phyloP scores from a whole-genome alignment of 2,329 filamentous ascomycete species.

The Colletotrichum tropicale region DNA sequence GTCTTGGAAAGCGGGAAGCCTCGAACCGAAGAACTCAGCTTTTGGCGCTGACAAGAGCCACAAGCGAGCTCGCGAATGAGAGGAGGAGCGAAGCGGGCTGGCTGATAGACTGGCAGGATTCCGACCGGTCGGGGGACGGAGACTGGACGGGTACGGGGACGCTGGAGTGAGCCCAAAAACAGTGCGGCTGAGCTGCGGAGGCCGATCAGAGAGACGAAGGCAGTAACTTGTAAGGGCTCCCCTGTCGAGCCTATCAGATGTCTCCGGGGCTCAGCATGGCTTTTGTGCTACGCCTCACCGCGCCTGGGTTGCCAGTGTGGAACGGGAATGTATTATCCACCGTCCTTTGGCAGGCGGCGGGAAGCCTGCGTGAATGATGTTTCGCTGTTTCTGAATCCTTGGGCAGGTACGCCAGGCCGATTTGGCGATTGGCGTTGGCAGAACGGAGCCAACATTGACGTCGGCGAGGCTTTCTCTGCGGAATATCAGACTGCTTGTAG shows the following conservation, averaged over 20 bases:
- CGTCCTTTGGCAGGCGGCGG: neutral
- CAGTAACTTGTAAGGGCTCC: neutral
- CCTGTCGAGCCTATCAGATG: conserved; percentile 6
- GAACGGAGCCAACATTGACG: neutral
- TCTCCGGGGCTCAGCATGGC: conserved; percentile 8
- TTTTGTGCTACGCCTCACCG: conserved; percentile 11
- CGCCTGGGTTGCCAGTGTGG: neutral
- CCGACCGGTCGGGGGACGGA: neutral
- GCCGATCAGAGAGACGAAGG: conserved; percentile 5
- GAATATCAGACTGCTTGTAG: neutral
- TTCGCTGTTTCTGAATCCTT: neutral
- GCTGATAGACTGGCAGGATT: neutral
- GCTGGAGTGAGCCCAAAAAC: neutral
- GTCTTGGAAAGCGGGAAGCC: neutral
- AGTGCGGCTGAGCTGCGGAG: conserved; percentile 15
- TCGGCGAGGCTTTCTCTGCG: neutral
- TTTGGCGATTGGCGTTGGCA: neutral
- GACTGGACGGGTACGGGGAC: neutral
- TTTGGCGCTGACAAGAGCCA: neutral
- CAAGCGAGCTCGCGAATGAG: neutral
- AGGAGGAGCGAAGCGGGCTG: neutral
- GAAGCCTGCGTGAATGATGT: neutral
- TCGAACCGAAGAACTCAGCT: neutral
- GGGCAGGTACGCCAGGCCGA: neutral
- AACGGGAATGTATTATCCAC: neutral